Evolutionary conservation across 2,329 filamentous ascomycete species (phyloP), one percentile per base, ranked within the genome.

Genomic region (Botrytis byssoidea): DNA sequence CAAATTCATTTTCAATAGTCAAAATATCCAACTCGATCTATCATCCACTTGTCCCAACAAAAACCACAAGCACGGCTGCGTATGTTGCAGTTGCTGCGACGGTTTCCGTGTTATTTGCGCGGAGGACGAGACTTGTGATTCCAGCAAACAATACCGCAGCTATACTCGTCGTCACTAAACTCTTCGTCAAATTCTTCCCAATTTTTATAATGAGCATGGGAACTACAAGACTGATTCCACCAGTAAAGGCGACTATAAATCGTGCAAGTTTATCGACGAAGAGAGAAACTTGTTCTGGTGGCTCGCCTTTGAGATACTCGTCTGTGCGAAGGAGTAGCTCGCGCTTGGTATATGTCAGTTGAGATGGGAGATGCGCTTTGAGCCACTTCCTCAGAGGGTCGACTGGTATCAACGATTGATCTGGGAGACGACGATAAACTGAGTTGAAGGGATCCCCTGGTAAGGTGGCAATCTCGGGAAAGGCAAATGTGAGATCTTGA

Each of bases 61-160:
- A 68, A 40, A 57, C 8, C 46, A 57, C 48, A 42, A 55, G 66
- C 16, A 29, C 46, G 5, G 46, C 48, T 55, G 44, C 66, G 16
- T 42, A 57, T 22, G 46, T 57, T 57, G 35, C 46, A 22, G 48
- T 68, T 18, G 46, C 66, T 3, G 66, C 48, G 8, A 42, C 44
- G 1, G 14, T 40, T 8, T 68, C 48, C 32, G 16, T 57, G 20
- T 68, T 57, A 12, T 68, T 57, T 42, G 46, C 66, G 1, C 46
- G 48, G 22, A 67, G 64, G 16, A 68, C 2, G 1, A 57, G 48
- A 68, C 32, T 55, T 32, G 64, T 68, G 10, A 42, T 68, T 9
- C 46, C 48, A 29, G 66, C 46, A 57, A 68, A 68, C 35, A 68
- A 68, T 12, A 55, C 22, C 46, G 57, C 66, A 40, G 46, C 66